Evolutionary conservation across 1,284 basidiomycete genomes (phyloP), one percentile per base, ranked within the genome.

Genomic region (Ustilago hordei): DNA sequence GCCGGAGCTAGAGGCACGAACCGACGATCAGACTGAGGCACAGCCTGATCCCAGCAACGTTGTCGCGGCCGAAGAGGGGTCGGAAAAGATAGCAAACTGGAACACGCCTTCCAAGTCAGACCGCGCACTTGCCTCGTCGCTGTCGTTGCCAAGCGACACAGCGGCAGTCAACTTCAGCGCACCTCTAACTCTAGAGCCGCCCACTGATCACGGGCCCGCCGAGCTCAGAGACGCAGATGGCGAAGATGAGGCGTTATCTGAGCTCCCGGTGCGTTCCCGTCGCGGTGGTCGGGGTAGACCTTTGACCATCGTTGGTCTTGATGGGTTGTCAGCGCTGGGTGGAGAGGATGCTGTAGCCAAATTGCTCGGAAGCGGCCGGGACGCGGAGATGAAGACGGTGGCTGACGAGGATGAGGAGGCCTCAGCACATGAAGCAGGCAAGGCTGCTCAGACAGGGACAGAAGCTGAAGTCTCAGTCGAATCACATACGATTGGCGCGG

Each of bases 271-370:
- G 4, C 52, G 64, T 9, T 68, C 74, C 4, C 69, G 74, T 50
- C 68, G 69, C 28, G 65, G 58, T 7, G 69, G 74, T 3, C 68
- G 69, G 36, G 53, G 48, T 4, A 54, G 74, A 28, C 74, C 74
- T 0, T 47, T 72, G 57, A 76, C 74, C 1, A 76, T 76, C 12
- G 65, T 76, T 19, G 74, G 74, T 31, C 59, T 76, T 3, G 69
- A 72, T 35, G 69, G 74, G 3, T 52, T 76, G 15, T 50, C 70
- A 15, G 65, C 61, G 19, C 48, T 73, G 1, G 71, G 66, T 19
- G 71, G 60, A 6, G 48, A 28, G 1, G 62, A 74, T 8, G 62
- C 59, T 13, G 45, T 68, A 2, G 65, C 66, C 50, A 69, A 69
- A 52, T 65, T 69, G 53, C 62, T 69, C 31, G 66, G 50, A 31